phyloP scores from a whole-genome alignment of 2,329 filamentous ascomycete species.

The Mollisiaceae sp. region DNA sequence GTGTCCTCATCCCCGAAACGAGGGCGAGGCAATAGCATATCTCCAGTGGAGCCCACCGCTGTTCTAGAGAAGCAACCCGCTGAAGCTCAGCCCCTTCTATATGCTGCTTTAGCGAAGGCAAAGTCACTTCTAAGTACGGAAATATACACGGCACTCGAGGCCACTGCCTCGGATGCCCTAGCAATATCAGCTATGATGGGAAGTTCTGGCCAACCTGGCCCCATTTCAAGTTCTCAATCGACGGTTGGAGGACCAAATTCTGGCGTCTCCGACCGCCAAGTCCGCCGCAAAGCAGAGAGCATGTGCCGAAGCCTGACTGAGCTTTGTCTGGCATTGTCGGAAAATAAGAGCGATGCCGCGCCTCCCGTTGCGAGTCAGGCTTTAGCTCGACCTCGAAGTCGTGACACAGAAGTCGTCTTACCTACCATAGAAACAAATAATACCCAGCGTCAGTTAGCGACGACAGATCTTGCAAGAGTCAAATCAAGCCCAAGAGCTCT shows the following conservation, averaged over 20 bases:
- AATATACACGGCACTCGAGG: constrained; percentile 80
- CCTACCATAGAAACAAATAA: constrained; percentile 31
- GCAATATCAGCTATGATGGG: constrained; percentile 80
- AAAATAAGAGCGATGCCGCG: constrained; percentile 50
- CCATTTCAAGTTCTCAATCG: constrained; percentile 63
- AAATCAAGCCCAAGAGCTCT: constrained; percentile 42
- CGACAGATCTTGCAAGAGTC: constrained; percentile 32
- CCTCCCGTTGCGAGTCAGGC: constrained; percentile 19
- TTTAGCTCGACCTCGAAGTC: constrained; percentile 28
- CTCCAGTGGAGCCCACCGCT: constrained; percentile 52
- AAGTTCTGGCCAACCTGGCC: constrained; percentile 68
- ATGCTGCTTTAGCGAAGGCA: constrained; percentile 80
- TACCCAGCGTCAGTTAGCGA: constrained; percentile 28
- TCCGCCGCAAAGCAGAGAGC: constrained; percentile 88
- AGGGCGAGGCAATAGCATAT: constrained; percentile 54
- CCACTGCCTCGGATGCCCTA: constrained; percentile 81
- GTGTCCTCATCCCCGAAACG: constrained; percentile 89
- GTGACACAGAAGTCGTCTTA: constrained; percentile 30
- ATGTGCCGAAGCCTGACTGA: constrained; percentile 93
- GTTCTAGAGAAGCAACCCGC: constrained; percentile 47
- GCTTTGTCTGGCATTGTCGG: constrained; percentile 82
- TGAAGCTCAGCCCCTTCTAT: constrained; percentile 77
- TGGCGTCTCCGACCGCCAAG: constrained; percentile 75
- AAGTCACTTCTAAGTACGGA: constrained; percentile 71
- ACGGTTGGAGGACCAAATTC: constrained; percentile 47